These are phyloP conservation scores for Durio zibethinus DNA, from an alignment of 345 rosid genomes.

Conservation along the genomic window DNA sequence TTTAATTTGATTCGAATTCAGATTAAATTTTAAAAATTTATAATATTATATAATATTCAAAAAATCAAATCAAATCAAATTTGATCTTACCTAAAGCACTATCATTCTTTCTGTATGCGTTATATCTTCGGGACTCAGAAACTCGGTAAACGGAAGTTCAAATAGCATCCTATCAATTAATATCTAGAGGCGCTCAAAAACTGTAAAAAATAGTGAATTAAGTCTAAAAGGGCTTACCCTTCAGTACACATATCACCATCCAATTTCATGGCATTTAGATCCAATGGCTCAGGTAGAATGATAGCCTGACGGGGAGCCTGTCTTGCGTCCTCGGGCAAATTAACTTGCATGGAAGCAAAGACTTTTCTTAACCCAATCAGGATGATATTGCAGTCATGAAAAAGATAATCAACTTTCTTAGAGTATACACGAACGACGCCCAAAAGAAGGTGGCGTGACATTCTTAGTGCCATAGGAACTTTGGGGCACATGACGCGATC, in stretches of 20 bases:
- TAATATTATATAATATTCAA: too few relatives aligned
- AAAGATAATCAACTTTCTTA: constrained; percentile 82
- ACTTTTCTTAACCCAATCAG: constrained; percentile 53
- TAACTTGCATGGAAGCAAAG: constrained; percentile 45
- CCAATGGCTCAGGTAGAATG: constrained; percentile 62
- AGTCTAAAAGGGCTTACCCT: constrained; percentile 27
- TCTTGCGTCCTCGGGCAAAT: constrained; percentile 65
- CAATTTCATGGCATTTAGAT: constrained; percentile 65
- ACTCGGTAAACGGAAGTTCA: constrained; percentile 29
- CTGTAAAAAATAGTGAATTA: background rate
- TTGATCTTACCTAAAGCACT: too few relatives aligned
- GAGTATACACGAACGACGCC: constrained; percentile 90
- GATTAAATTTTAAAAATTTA: too few relatives aligned
- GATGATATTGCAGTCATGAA: constrained; percentile 52
- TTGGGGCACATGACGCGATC: constrained; percentile 70
- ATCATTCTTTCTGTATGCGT: too few relatives aligned
- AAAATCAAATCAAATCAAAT: too few relatives aligned
- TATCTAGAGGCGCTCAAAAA: background rate
- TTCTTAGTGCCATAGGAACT: constrained; percentile 76
- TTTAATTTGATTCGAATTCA: too few relatives aligned
- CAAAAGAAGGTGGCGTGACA: constrained; percentile 79
- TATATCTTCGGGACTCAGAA: constrained; percentile 56
- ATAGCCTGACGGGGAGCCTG: constrained; percentile 65
- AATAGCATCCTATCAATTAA: background rate
- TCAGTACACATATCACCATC: constrained; percentile 34